A percentile compares a stretch with the other conserved stretches of the same genome.
Evolutionary conservation across 2,329 filamentous ascomycete genomes (phyloP).

Genomic region (Cordyceps militaris): DNA sequence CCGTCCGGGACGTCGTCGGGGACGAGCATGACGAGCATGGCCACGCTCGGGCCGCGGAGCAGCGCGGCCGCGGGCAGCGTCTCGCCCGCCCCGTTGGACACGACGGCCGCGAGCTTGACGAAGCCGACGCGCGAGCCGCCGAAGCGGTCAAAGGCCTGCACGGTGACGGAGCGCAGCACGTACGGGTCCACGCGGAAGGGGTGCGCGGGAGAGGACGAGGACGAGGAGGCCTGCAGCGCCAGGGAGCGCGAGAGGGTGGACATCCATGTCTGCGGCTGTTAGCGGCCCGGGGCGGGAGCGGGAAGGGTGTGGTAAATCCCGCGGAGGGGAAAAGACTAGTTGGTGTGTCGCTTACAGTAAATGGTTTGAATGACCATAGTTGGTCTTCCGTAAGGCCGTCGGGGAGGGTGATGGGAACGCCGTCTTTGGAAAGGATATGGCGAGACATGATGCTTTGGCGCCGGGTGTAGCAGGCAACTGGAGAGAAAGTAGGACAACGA

Average conservation of each 20-base stretch:
- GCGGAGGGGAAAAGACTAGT: background rate
- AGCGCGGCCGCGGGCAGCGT: constrained; percentile 48
- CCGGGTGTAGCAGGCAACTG: background rate
- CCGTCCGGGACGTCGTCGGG: constrained; percentile 38
- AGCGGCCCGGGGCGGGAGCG: background rate
- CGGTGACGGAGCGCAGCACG: constrained; percentile 38
- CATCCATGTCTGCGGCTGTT: constrained; percentile 40
- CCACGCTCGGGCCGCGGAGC: constrained; percentile 53
- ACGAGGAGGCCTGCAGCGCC: constrained; percentile 31
- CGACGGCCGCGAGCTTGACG: constrained; percentile 44
- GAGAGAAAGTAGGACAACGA: background rate
- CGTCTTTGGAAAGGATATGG: constrained; percentile 15
- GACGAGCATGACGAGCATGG: constrained; percentile 50
- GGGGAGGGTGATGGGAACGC: constrained; percentile 37
- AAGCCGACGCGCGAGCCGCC: constrained; percentile 44
- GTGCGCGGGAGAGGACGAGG: constrained; percentile 24
- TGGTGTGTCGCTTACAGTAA: constrained; percentile 35
- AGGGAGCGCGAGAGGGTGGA: constrained; percentile 40
- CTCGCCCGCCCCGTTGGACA: constrained; percentile 42
- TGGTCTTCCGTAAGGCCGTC: constrained; percentile 37
- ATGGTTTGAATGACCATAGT: constrained; percentile 41
- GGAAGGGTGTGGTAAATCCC: background rate
- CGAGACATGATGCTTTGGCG: background rate
- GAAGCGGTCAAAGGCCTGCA: constrained; percentile 50
- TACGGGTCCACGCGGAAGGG: constrained; percentile 51